Percentiles rank a stretch among this genome's conserved stretches.
Conservation (phyloP, 768 basidiomycete species). For the Auricularia sp. region DNA sequence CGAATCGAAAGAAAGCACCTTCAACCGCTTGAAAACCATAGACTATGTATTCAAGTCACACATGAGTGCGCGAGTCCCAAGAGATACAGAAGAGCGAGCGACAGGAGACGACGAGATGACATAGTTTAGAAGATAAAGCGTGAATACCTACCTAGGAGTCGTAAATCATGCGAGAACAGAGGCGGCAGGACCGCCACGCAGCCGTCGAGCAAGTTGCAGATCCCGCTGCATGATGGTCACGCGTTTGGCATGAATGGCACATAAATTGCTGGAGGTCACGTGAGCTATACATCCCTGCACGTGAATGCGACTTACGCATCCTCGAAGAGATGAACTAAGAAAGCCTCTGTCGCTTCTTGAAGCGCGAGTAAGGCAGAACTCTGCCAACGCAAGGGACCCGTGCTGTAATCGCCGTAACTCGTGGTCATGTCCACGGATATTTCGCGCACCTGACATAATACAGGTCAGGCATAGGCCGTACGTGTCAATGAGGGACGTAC, state of each 20-base stretch:
- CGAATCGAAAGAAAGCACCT: too few species aligned
- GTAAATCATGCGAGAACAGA: background rate
- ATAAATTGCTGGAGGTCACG: conserved; percentile 58
- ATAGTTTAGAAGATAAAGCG: background rate
- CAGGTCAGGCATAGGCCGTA: background rate
- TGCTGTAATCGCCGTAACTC: conserved; percentile 51
- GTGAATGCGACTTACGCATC: conserved; percentile 69
- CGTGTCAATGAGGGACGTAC: conserved; percentile 36
- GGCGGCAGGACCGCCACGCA: conserved; percentile 46
- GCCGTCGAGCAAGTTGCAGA: conserved; percentile 90
- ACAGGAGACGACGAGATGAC: background rate
- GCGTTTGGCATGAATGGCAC: conserved; percentile 94
- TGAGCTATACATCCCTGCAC: conserved; percentile 6
- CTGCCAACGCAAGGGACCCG: conserved; percentile 79
- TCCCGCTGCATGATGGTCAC: conserved; percentile 97
- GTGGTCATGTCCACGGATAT: conserved; percentile 87
- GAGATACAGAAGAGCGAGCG: too few species aligned
- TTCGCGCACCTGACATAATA: conserved; percentile 68
- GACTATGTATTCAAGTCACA: too few species aligned
- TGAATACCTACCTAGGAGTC: background rate
- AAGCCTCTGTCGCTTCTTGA: conserved; percentile 95
- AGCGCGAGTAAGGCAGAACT: conserved; percentile 86
- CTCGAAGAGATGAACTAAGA: conserved; percentile 91
- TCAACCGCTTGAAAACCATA: too few species aligned
- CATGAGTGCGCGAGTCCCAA: too few species aligned